Evolutionary conservation across 495 filamentous ascomycete genomes (phyloP), one percentile per base, ranked within the genome.

Genomic region (Haplographium delicatum): DNA sequence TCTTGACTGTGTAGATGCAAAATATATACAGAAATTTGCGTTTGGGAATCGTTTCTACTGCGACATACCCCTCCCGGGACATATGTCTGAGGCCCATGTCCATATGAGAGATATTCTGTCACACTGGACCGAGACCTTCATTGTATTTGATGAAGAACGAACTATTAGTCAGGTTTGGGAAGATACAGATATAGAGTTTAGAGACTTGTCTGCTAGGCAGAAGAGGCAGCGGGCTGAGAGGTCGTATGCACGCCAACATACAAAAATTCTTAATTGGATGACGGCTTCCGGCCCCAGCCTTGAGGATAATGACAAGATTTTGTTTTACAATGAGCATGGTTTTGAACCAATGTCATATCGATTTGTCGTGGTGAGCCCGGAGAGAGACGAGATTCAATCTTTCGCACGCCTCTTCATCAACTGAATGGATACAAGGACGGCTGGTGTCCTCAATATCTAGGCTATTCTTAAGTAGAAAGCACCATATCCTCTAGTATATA

Each of bases 211-310:
- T 16, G 33, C 46, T 0, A 16, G 20, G 4, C 1, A 39, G 46
- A 49, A 49, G 22, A 40, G 46, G 35, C 3, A 20, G 15, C 18
- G 13, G 35, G 35, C 35, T 5, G 35, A 39, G 35, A 39, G 35
- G 35, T 18, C n/a, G 4, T 39, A 39, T 39, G 11, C 7, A 5
- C 35, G 35, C 6, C 4, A 39, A 19, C 4, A 5, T 1, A 19
- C 16, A 15, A 18, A 19, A 4, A 11, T 20, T 20, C 11, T 39
- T 15, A 39, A 39, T 39, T 2, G 16, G 4, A 19, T 39, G n/a
- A 18, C 22, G 7, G 35, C n/a, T n/a, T n/a, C n/a, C n/a, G n/a
- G n/a, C n/a, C n/a, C n/a, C n/a, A n/a, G n/a, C n/a, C n/a, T n/a
- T n/a, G n/a, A n/a, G n/a, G n/a, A n/a, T n/a, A n/a, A n/a, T n/a